Evolutionary conservation across 805 yeast species (phyloP).

Genomic region (Kodamaea kaohsiungensis): DNA sequence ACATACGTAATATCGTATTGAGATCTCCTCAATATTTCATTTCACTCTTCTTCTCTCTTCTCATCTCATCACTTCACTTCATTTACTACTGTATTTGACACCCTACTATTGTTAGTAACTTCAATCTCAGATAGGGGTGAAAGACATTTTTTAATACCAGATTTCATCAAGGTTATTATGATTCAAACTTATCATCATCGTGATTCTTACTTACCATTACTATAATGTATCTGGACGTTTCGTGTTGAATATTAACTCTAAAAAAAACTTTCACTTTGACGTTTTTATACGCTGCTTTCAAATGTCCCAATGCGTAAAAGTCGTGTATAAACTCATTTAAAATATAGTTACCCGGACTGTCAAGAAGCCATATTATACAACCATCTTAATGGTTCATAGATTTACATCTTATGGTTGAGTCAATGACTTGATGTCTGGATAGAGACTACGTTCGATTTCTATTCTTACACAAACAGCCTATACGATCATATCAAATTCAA

Average conservation of each 20-base stretch:
- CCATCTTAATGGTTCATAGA: no score
- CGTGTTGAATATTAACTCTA: not conserved
- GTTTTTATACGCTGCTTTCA: no score
- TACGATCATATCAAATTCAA: slow-evolving; percentile 2
- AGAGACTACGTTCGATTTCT: no score
- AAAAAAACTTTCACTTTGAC: no score
- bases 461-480: not conserved
- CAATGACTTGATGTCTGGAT: no score
- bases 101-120: not conserved
- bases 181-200: slow-evolving; percentile 12
- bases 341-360: no score
- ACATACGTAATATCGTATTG: slow-evolving; percentile 2
- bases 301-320: no score
- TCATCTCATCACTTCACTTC: not conserved
- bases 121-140: slow-evolving; percentile 87
- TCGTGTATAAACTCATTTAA: no score
- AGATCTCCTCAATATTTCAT: no score
- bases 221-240: not conserved
- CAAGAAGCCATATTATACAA: no score
- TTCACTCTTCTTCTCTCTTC: not conserved
- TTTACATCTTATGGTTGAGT: no score
- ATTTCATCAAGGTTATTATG: slow-evolving; percentile 1
- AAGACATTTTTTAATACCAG: slow-evolving; percentile 51
- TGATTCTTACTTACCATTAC: not conserved
- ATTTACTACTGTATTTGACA: not conserved